These are phyloP conservation scores for Hsuehochloa calcarea DNA, from an alignment of 176 grass and related monocot genomes.

Conservation along the genomic window DNA sequence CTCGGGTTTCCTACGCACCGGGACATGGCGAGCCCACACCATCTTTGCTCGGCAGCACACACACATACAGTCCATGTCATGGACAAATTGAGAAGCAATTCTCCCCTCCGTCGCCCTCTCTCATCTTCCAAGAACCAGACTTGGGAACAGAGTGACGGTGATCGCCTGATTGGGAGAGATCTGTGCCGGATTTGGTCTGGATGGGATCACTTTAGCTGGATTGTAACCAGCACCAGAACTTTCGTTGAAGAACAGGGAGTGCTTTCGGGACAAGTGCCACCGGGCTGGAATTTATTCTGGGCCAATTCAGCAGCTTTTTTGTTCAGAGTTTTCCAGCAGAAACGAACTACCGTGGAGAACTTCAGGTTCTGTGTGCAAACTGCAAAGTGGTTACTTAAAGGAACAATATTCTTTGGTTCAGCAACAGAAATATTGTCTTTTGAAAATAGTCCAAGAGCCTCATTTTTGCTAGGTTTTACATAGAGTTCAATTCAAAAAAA, in stretches of 20 bases:
- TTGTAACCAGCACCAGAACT: neutral
- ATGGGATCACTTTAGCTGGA: neutral
- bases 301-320: neutral
- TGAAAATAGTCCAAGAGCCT: neutral
- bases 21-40: slow-evolving; percentile 37
- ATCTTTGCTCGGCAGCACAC: neutral
- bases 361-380: neutral
- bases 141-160: slow-evolving; percentile 43
- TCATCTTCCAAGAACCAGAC: slow-evolving; percentile 34
- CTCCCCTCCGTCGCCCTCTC: slow-evolving; percentile 9
- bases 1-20: slow-evolving; percentile 4
- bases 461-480: neutral
- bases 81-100: neutral
- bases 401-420: neutral
- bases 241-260: neutral
- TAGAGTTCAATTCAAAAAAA: too few species aligned
- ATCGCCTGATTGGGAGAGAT: slow-evolving; percentile 8
- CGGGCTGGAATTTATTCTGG: neutral
- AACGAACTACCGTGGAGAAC: neutral
- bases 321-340: neutral
- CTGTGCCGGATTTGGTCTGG: neutral
- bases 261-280: neutral
- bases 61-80: slow-evolving; percentile 20
- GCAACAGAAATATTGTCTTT: neutral
- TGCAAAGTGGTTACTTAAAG: neutral